A percentile compares a stretch with the other conserved stretches of the same genome.
These are phyloP conservation scores for Xylaria sp. DNA, from an alignment of 2,329 filamentous ascomycete species.

Conservation along the genomic window DNA sequence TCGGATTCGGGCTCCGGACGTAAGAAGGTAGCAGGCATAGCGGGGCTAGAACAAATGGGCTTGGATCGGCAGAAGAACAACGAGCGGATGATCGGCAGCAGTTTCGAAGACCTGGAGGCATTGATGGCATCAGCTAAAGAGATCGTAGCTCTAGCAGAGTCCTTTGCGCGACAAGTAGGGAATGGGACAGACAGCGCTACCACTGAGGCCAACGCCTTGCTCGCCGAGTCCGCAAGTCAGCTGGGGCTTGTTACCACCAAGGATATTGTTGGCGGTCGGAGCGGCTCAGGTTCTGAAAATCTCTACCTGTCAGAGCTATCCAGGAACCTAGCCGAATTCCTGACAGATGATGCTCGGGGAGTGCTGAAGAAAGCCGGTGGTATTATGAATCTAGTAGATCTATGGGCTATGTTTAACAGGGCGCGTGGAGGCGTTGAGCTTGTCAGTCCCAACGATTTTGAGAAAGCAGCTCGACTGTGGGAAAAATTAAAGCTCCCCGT, in stretches of 20 bases:
- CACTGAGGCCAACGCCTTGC: constrained; percentile 76
- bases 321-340: constrained; percentile 85
- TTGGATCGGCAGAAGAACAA: constrained; percentile 91
- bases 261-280: constrained; percentile 86
- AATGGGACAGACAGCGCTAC: constrained; percentile 66
- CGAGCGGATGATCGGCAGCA: constrained; percentile 88
- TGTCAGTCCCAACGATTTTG: constrained; percentile 90
- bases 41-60: constrained; percentile 87
- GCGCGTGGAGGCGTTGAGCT: constrained; percentile 93
- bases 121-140: constrained; percentile 98
- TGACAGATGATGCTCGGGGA: constrained; percentile 85
- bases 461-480: constrained; percentile 89
- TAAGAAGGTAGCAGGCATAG: constrained; percentile 83
- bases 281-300: constrained; percentile 72
- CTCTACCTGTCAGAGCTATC: constrained; percentile 90
- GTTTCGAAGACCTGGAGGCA: constrained; percentile 95
- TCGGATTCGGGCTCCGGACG: constrained; percentile 47
- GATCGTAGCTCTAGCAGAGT: constrained; percentile 91
- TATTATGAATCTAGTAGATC: constrained; percentile 88
- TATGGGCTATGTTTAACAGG: constrained; percentile 96
- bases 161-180: constrained; percentile 77
- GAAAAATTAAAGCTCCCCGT: constrained; percentile 88
- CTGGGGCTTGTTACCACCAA: constrained; percentile 93
- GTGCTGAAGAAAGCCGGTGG: constrained; percentile 83
- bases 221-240: constrained; percentile 84